Conservation (phyloP, 169 alveolate species). For the Plasmodium ovale region DNA sequence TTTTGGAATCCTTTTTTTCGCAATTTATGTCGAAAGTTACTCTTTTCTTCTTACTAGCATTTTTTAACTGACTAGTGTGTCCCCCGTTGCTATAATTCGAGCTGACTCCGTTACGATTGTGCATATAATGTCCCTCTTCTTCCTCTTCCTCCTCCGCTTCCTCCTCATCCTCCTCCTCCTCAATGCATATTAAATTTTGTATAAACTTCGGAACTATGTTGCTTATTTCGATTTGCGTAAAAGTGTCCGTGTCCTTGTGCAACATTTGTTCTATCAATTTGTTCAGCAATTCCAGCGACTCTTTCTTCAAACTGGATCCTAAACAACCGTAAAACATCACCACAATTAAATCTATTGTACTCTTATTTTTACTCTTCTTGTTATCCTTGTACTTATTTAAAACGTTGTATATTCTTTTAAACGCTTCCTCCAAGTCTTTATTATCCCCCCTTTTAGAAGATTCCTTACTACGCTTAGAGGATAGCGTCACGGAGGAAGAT, state of each 20-base stretch:
- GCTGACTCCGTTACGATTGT: too few species aligned
- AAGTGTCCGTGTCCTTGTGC: conserved; percentile 67
- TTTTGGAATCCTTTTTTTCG: background rate
- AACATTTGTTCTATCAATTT: conserved; percentile 59
- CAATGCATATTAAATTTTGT: conserved; percentile 54
- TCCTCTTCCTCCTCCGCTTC: background rate
- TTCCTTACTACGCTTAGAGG: background rate
- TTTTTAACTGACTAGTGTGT: background rate
- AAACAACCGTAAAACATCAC: conserved; percentile 71
- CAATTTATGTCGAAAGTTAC: background rate
- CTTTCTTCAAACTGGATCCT: conserved; percentile 57
- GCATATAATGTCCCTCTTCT: background rate
- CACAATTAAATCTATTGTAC: conserved; percentile 41
- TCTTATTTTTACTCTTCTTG: conserved; percentile 70
- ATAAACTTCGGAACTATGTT: conserved; percentile 70
- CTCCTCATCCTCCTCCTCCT: conserved; percentile 8
- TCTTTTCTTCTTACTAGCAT: background rate
- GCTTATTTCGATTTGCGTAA: conserved; percentile 77
- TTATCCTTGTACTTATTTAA: conserved; percentile 65
- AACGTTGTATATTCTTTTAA: conserved; percentile 47
- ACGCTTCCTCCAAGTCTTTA: conserved; percentile 46
- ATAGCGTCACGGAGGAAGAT: background rate
- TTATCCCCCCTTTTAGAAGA: conserved; percentile 2
- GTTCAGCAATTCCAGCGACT: conserved; percentile 44
- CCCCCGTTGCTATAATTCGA: background rate